These are phyloP conservation scores for Nemophila menziesii DNA, from an alignment of 257 asterid species.

Conservation along the genomic window DNA sequence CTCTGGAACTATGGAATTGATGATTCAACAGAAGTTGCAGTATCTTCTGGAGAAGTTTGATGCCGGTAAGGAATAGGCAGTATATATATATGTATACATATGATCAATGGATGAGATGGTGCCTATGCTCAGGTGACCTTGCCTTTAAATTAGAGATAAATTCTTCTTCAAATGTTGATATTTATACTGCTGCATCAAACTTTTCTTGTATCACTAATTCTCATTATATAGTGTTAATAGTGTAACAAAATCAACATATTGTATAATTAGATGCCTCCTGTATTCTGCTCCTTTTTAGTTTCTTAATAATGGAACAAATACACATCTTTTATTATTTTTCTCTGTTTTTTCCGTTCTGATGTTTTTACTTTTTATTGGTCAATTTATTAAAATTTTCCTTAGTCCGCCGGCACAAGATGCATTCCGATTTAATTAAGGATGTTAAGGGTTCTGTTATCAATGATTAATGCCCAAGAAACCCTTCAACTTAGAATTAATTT, in stretches of 20 bases:
- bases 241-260: not conserved
- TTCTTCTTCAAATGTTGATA: not conserved
- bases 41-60: slow-evolving; percentile 34
- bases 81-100: too few relatives aligned
- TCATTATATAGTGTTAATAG: not conserved
- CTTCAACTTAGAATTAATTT: too few relatives aligned
- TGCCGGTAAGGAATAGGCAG: not conserved
- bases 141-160: not conserved
- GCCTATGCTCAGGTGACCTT: too few relatives aligned
- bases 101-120: not conserved
- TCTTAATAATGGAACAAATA: not conserved
- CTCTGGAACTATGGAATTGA: slow-evolving; percentile 53
- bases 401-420: too few relatives aligned
- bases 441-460: too few relatives aligned
- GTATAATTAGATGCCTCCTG: not conserved
- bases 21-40: slow-evolving; percentile 14
- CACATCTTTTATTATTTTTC: not conserved
- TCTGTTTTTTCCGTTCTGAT: not conserved
- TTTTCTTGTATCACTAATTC: not conserved
- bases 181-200: not conserved
- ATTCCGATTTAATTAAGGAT: too few relatives aligned
- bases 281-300: not conserved
- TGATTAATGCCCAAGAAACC: too few relatives aligned
- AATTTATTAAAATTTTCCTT: too few relatives aligned
- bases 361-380: not conserved